phyloP scores from a whole-genome alignment of 2,329 filamentous ascomycete species.

The Fusarium sterilihyphosum region DNA sequence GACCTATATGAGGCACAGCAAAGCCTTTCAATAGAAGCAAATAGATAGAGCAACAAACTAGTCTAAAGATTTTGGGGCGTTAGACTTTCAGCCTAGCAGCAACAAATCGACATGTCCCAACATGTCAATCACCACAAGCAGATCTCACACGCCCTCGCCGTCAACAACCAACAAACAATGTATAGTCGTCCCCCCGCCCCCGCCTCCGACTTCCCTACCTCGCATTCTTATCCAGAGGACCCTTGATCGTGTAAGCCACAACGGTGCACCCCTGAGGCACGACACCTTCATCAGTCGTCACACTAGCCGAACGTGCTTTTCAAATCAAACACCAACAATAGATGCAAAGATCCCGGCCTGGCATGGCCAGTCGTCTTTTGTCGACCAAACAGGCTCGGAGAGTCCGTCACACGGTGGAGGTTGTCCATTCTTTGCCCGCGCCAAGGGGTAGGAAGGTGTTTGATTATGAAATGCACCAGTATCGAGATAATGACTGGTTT shows the following conservation, averaged over 20 bases:
- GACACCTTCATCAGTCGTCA: slow-evolving; percentile 28
- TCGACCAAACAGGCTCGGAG: background rate
- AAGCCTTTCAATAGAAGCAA: slow-evolving; percentile 40
- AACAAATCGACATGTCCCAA: slow-evolving; percentile 5
- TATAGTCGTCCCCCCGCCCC: background rate
- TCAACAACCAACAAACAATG: slow-evolving; percentile 5
- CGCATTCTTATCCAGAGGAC: slow-evolving; percentile 3
- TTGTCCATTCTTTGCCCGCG: background rate
- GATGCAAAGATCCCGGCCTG: slow-evolving; percentile 7
- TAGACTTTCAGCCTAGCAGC: slow-evolving; percentile 11
- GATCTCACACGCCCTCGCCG: background rate
- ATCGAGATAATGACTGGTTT: slow-evolving; percentile 11
- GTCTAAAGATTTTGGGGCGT: slow-evolving; percentile 30
- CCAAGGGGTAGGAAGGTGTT: background rate
- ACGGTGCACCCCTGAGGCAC: slow-evolving; percentile 22
- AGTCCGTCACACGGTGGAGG: background rate
- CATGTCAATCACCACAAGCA: background rate
- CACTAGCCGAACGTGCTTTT: slow-evolving; percentile 25
- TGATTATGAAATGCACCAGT: background rate
- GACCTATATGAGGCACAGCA: slow-evolving; percentile 50
- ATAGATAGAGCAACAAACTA: background rate
- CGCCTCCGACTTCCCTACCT: background rate
- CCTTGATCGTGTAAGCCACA: slow-evolving; percentile 20
- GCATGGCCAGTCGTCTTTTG: background rate
- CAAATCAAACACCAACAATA: slow-evolving; percentile 20